phyloP scores from a whole-genome alignment of 2,329 filamentous ascomycete species.

The Claviceps pazoutovae region DNA sequence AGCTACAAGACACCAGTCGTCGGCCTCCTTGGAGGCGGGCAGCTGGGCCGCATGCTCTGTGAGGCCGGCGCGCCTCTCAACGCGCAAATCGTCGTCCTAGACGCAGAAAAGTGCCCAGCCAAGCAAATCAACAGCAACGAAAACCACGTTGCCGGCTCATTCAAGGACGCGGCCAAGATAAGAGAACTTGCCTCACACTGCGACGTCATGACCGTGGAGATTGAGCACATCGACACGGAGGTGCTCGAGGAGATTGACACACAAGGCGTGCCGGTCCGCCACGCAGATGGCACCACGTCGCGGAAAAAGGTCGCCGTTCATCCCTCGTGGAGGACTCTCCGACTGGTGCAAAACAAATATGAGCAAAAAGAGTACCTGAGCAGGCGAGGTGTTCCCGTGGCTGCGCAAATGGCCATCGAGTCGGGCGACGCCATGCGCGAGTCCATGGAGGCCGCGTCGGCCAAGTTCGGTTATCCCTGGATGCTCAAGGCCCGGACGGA shows the following conservation, averaged over 20 bases:
- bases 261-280: conserved; percentile 39
- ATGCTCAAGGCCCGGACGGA: conserved; percentile 88
- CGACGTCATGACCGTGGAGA: conserved; percentile 83
- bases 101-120: conserved; percentile 62
- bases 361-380: conserved; percentile 71
- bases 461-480: conserved; percentile 62
- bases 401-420: conserved; percentile 53
- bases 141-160: conserved; percentile 70
- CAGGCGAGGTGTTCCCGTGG: conserved; percentile 55
- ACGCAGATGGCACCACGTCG: conserved; percentile 10
- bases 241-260: conserved; percentile 71
- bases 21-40: conserved; percentile 47
- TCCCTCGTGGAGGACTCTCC: conserved; percentile 74
- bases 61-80: conserved; percentile 68
- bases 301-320: conserved; percentile 48
- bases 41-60: conserved; percentile 85
- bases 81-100: conserved; percentile 65
- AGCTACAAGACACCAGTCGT: conserved; percentile 24
- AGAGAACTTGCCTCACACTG: conserved; percentile 61
- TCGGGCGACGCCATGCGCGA: conserved; percentile 36
- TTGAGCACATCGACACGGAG: conserved; percentile 87
- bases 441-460: conserved; percentile 49
- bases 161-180: conserved; percentile 71
- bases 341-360: conserved; percentile 88
- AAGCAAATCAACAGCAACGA: conserved; percentile 71